Conservation (phyloP, 306 rosid species). For the Urtica urens region DNA sequence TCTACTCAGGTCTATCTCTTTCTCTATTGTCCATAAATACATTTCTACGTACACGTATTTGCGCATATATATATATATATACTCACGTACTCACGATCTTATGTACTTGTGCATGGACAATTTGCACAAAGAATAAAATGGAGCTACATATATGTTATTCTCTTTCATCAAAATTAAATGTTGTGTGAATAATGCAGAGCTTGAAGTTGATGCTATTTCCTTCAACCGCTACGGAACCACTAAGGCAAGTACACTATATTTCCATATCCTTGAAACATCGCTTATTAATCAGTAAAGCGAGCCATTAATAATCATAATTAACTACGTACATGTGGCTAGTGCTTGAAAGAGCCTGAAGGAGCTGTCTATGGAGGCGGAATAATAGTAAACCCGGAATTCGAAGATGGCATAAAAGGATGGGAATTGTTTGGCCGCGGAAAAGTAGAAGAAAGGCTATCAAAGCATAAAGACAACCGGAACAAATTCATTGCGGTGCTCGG, state of each 20-base stretch:
- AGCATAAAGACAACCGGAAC: conserved; percentile 51
- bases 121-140: no score
- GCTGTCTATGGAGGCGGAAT: conserved; percentile 69
- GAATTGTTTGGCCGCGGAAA: conserved; percentile 38
- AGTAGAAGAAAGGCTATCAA: conserved; percentile 32
- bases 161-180: background rate
- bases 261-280: background rate
- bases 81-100: no score
- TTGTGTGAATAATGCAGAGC: conserved; percentile 28
- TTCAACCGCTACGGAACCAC: conserved; percentile 54
- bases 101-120: no score
- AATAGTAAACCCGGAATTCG: conserved; percentile 63
- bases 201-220: conserved; percentile 24
- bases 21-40: no score
- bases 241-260: conserved; percentile 33
- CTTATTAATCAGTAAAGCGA: background rate
- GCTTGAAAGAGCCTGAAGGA: conserved; percentile 40
- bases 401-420: conserved; percentile 50
- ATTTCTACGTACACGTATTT: no score
- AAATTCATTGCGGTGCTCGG: conserved; percentile 39
- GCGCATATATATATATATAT: no score
- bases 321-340: no score
- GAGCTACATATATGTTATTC: no score
- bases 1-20: conserved; percentile 38
- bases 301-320: background rate